phyloP scores from a whole-genome alignment of 2,329 filamentous ascomycete genomes.

The Rhinocladiella mackenziei region DNA sequence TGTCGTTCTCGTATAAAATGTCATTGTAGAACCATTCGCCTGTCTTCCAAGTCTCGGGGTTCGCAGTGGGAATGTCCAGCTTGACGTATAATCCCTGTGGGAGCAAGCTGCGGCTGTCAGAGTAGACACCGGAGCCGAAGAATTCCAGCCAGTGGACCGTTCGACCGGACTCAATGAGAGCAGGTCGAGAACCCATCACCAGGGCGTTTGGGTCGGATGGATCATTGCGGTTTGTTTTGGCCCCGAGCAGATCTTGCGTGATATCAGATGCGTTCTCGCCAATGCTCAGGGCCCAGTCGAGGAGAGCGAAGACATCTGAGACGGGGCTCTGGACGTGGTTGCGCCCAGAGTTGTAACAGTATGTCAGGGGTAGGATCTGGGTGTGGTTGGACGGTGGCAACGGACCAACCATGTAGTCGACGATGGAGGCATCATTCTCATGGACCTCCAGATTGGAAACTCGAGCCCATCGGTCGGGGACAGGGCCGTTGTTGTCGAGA shows the following conservation, averaged over 20 bases:
- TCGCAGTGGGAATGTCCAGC: slow-evolving; percentile 49
- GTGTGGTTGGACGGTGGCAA: slow-evolving; percentile 43
- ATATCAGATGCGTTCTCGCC: slow-evolving; percentile 28
- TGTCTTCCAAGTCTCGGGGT: slow-evolving; percentile 50
- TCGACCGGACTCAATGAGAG: slow-evolving; percentile 27
- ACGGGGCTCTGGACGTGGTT: slow-evolving; percentile 30
- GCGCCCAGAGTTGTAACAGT: slow-evolving; percentile 44
- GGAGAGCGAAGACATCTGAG: slow-evolving; percentile 31
- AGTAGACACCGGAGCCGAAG: slow-evolving; percentile 15
- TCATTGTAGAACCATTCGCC: slow-evolving; percentile 54
- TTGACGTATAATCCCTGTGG: slow-evolving; percentile 33
- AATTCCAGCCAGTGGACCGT: slow-evolving; percentile 31
- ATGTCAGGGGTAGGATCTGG: slow-evolving; percentile 40
- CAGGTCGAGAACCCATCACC: slow-evolving; percentile 17
- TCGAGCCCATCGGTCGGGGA: slow-evolving; percentile 44
- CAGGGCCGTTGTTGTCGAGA: slow-evolving; percentile 37
- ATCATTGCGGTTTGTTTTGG: slow-evolving; percentile 20
- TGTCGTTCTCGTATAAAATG: slow-evolving; percentile 50
- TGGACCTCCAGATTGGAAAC: slow-evolving; percentile 38
- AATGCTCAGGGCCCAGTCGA: slow-evolving; percentile 24
- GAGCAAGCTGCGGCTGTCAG: slow-evolving; percentile 20
- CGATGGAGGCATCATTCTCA: slow-evolving; percentile 13
- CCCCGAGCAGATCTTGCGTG: slow-evolving; percentile 28
- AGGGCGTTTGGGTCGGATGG: slow-evolving; percentile 17
- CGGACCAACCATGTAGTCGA: slow-evolving; percentile 48